phyloP scores from a whole-genome alignment of 345 rosid genomes.

The Arabidopsis arenosa region DNA sequence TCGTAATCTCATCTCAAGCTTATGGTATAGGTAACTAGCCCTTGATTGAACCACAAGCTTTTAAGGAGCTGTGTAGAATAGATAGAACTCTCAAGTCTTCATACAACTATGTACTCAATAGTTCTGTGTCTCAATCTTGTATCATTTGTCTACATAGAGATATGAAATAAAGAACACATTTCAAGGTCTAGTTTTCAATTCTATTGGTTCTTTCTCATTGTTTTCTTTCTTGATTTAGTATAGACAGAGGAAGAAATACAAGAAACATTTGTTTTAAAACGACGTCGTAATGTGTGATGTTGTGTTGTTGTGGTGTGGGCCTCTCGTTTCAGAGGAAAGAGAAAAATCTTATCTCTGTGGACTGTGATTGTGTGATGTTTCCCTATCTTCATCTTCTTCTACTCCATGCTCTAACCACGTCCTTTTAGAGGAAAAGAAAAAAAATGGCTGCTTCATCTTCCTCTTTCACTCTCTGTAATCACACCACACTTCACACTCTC shows the following conservation, averaged over 20 bases:
- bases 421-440: background rate
- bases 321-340: constrained; percentile 9
- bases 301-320: constrained; percentile 13
- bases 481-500: constrained; percentile 35
- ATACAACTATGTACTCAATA: constrained; percentile 37
- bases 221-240: constrained; percentile 15
- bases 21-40: constrained; percentile 23
- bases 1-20: constrained; percentile 24
- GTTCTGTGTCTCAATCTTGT: constrained; percentile 27
- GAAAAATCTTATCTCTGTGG: constrained; percentile 20
- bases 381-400: constrained; percentile 31
- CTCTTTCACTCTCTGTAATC: constrained; percentile 25
- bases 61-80: constrained; percentile 29
- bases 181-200: background rate
- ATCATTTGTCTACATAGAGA: constrained; percentile 24
- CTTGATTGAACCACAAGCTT: constrained; percentile 20
- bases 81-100: constrained; percentile 23
- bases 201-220: background rate
- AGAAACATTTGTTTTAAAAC: constrained; percentile 3
- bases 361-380: constrained; percentile 24
- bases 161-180: background rate
- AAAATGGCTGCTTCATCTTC: constrained; percentile 43
- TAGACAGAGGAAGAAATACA: background rate
- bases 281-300: background rate
- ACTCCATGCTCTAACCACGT: background rate